These are phyloP conservation scores for Ustilago tritici DNA, from an alignment of 1,284 basidiomycete genomes.

Conservation along the genomic window DNA sequence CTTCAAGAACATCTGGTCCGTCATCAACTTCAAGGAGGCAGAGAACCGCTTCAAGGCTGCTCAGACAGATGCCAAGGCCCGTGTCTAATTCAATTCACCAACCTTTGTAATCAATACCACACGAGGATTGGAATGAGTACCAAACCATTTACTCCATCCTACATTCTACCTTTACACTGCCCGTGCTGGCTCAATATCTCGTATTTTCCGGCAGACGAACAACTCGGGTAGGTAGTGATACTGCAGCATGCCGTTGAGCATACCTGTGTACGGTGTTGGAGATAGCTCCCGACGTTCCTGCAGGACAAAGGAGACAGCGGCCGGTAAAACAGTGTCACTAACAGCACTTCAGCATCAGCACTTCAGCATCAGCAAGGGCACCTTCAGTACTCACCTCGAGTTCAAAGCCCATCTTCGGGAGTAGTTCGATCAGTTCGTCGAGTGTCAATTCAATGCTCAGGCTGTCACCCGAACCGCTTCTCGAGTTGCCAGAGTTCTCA, in stretches of 20 bases:
- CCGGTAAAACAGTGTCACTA: too few species aligned
- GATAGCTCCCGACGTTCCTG: slow-evolving; percentile 84
- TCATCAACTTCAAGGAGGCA: slow-evolving; percentile 70
- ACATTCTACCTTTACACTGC: slow-evolving; percentile 30
- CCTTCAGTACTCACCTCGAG: slow-evolving; percentile 75
- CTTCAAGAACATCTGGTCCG: slow-evolving; percentile 69
- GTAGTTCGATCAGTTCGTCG: slow-evolving; percentile 85
- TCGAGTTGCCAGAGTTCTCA: slow-evolving; percentile 78
- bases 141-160: background rate
- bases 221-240: slow-evolving; percentile 81
- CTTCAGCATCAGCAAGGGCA: background rate
- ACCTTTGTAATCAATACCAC: slow-evolving; percentile 13
- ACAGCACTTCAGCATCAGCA: too few species aligned
- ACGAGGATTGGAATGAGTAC: slow-evolving; percentile 22
- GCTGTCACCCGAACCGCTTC: slow-evolving; percentile 18
- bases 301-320: background rate
- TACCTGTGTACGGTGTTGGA: slow-evolving; percentile 85
- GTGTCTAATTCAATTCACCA: slow-evolving; percentile 28
- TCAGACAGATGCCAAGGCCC: slow-evolving; percentile 56
- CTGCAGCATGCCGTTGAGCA: slow-evolving; percentile 83
- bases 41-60: slow-evolving; percentile 67
- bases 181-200: slow-evolving; percentile 51
- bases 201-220: slow-evolving; percentile 68
- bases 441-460: slow-evolving; percentile 82
- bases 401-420: slow-evolving; percentile 82